A percentile compares a stretch with the other conserved stretches of the same genome.
Evolutionary conservation across 2,329 filamentous ascomycete genomes (phyloP).

Genomic region (Cytospora piceicola): DNA sequence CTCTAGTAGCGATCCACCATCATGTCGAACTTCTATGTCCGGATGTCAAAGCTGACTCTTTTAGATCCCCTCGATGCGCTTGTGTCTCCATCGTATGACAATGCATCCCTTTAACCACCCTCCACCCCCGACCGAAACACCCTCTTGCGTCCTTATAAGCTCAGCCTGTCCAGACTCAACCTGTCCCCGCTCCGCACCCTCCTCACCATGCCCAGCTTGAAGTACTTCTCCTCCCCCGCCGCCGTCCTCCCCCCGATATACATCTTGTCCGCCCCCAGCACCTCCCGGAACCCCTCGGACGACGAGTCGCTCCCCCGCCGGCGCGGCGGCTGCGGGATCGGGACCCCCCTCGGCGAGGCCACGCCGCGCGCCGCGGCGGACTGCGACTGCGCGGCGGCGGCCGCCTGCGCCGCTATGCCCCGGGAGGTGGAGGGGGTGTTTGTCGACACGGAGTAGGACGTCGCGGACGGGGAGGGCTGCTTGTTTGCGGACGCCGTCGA

Average conservation of each 20-base stretch:
- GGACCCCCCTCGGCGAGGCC: slow-evolving; percentile 39
- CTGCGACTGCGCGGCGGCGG: slow-evolving; percentile 34
- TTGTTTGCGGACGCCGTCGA: slow-evolving; percentile 41
- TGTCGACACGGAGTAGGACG: slow-evolving; percentile 34
- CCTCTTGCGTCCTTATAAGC: slow-evolving; percentile 54
- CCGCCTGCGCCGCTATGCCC: slow-evolving; percentile 39
- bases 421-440: slow-evolving; percentile 36
- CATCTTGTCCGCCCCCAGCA: slow-evolving; percentile 75
- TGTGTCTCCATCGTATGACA: not conserved
- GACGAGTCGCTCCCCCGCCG: slow-evolving; percentile 75
- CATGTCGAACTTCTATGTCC: not conserved
- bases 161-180: slow-evolving; percentile 74
- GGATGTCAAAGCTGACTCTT: not conserved
- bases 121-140: too few relatives aligned
- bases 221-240: slow-evolving; percentile 78
- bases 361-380: slow-evolving; percentile 25
- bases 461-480: slow-evolving; percentile 37
- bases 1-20: not conserved
- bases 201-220: slow-evolving; percentile 77
- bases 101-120: too few relatives aligned
- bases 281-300: slow-evolving; percentile 75
- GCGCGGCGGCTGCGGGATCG: slow-evolving; percentile 45
- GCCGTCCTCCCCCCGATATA: slow-evolving; percentile 80
- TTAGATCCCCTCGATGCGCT: not conserved
- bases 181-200: slow-evolving; percentile 74